Evolutionary conservation across 1,139 yeast genomes (phyloP), one percentile per base, ranked within the genome.

Genomic region (Zygosaccharomyces pseudobailii): DNA sequence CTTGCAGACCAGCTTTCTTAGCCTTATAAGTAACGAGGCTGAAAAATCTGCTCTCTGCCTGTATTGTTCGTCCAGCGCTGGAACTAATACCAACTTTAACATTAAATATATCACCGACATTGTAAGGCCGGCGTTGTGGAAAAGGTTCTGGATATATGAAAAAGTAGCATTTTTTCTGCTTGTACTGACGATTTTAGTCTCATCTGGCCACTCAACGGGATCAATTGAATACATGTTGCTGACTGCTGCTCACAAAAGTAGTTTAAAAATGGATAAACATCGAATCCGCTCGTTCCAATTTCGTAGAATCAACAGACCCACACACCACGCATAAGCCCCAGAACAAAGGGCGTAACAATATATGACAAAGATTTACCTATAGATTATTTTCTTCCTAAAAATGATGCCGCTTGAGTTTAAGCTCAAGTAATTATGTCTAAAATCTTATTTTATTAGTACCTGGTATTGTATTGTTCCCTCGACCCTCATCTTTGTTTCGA

Each of bases 121-220:
- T 2, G 55, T 50, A 2, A 62, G 45, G 1, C 69, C 71, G 2
- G 70, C 57, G 41, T 55, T 61, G 50, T 68, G 56, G 20, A 65
- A 59, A 10, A 62, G 38, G 3, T 35, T 44, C 24, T 50, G 52
- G 8, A 61, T 50, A 21, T 34, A 43, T 6, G 32, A 36, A 3
- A 53, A 21, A 2, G 59, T 52, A 13, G 46, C 48, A 20, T 48
- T 45, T 27, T 44, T 50, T 6, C 34, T 25, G 21, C 42, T 31
- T 8, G 19, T 34, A 9, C 36, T 40, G 8, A 40, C 30, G 6
- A 62, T 58, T n/a, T 47, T 46, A 10, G 52, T 27, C 13, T 49
- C 51, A 5, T 49, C 35, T 3, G 66, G 66, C 63, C 64, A 61
- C 22, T 40, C 37, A 33, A 48, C 44, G 10, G 42, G 13, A 19